phyloP scores from a whole-genome alignment of 2,329 filamentous ascomycete genomes.

The Trichoderma gracile region DNA sequence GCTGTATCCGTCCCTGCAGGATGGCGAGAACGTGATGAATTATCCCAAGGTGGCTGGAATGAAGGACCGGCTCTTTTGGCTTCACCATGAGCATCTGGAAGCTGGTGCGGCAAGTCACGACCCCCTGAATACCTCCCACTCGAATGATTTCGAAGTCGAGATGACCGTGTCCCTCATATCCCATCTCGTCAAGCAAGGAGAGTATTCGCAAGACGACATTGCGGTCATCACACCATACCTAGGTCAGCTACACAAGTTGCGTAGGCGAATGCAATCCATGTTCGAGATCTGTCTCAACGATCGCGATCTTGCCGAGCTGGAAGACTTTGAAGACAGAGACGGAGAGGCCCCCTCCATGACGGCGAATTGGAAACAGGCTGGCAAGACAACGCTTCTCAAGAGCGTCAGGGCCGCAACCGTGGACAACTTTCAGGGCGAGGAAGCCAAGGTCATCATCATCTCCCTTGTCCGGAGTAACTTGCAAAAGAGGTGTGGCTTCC shows the following conservation, averaged over 20 bases:
- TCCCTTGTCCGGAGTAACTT: slow-evolving; percentile 71
- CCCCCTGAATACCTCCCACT: slow-evolving; percentile 36
- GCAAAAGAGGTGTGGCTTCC: slow-evolving; percentile 60
- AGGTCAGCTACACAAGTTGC: slow-evolving; percentile 57
- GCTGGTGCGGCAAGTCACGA: slow-evolving; percentile 36
- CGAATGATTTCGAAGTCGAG: slow-evolving; percentile 55
- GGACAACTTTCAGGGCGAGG: slow-evolving; percentile 78
- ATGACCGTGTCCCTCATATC: slow-evolving; percentile 64
- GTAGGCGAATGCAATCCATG: slow-evolving; percentile 44
- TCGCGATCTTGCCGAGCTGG: slow-evolving; percentile 58
- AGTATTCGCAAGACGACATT: slow-evolving; percentile 61
- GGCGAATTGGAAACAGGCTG: background rate
- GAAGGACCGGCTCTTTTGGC: slow-evolving; percentile 58
- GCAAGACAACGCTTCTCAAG: slow-evolving; percentile 40
- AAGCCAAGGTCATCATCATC: slow-evolving; percentile 69
- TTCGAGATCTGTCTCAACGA: slow-evolving; percentile 67
- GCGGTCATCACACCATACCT: slow-evolving; percentile 69
- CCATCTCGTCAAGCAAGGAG: slow-evolving; percentile 66
- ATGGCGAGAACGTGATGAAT: slow-evolving; percentile 43
- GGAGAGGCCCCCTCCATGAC: background rate
- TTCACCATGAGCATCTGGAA: slow-evolving; percentile 58
- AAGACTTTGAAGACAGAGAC: slow-evolving; percentile 38
- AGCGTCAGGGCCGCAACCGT: slow-evolving; percentile 62
- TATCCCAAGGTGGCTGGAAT: slow-evolving; percentile 50
- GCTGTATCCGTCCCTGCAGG: slow-evolving; percentile 57